These are phyloP conservation scores for Ilex aquifolium DNA, from an alignment of 257 asterid genomes.

Conservation along the genomic window DNA sequence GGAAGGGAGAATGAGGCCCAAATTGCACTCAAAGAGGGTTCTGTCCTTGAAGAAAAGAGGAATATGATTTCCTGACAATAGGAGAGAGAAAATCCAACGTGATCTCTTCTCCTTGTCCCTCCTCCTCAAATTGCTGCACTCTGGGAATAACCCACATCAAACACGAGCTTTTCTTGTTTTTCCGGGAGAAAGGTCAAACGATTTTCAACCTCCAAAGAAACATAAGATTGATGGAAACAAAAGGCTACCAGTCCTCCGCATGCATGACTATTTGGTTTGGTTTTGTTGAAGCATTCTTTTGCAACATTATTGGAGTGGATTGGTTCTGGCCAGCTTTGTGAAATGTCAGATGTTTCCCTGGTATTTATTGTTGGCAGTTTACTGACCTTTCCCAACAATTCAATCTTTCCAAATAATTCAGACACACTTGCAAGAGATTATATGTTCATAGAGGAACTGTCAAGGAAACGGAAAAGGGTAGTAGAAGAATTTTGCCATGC, in stretches of 20 bases:
- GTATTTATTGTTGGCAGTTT: slow-evolving; percentile 14
- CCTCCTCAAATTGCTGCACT: slow-evolving; percentile 2
- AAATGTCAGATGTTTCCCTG: slow-evolving; percentile 1
- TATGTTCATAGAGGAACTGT: slow-evolving; percentile 21
- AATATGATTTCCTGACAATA: slow-evolving; percentile 17
- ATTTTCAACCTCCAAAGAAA: slow-evolving; percentile 15
- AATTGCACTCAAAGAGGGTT: slow-evolving; percentile 74
- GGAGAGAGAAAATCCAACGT: not conserved
- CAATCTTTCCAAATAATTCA: slow-evolving; percentile 13
- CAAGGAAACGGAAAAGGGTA: slow-evolving; percentile 20
- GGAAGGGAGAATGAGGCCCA: slow-evolving; percentile 86
- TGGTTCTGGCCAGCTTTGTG: slow-evolving; percentile 21
- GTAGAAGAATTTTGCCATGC: slow-evolving; percentile 30
- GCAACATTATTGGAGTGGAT: slow-evolving; percentile 23
- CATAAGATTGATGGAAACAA: not conserved
- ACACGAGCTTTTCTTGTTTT: slow-evolving; percentile 13
- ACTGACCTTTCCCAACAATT: slow-evolving; percentile 25
- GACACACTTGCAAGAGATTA: slow-evolving; percentile 19
- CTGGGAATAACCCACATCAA: slow-evolving; percentile 4
- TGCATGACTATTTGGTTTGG: slow-evolving; percentile 20
- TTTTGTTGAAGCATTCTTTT: slow-evolving; percentile 32
- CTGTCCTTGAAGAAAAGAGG: slow-evolving; percentile 62
- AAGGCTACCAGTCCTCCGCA: slow-evolving; percentile 12
- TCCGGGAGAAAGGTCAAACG: slow-evolving; percentile 12
- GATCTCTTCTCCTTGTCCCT: too few relatives aligned